Percentiles rank a stretch among this genome's conserved stretches.
These are phyloP conservation scores for Cryptosporidium viatorum DNA, from an alignment of 169 alveolate species.

Conservation along the genomic window DNA sequence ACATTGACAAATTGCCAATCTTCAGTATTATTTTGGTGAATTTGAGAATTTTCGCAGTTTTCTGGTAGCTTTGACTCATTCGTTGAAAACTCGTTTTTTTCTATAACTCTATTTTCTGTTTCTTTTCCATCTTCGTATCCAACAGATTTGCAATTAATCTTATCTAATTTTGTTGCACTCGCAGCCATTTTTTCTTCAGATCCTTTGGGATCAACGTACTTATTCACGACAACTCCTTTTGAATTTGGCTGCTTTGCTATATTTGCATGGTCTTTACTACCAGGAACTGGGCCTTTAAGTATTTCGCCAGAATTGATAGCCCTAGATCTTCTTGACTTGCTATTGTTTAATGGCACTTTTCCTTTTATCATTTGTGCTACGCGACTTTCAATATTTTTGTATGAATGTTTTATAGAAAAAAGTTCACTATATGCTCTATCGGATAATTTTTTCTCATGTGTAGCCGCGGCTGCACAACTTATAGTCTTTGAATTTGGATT, in stretches of 20 bases:
- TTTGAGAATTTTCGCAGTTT: background rate
- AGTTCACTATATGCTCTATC: background rate
- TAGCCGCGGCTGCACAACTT: background rate
- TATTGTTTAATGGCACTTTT: background rate
- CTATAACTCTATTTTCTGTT: background rate
- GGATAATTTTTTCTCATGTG: background rate
- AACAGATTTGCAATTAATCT: background rate
- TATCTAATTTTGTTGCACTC: too few species aligned
- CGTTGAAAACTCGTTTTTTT: background rate
- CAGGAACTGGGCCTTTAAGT: background rate
- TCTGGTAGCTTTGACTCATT: background rate
- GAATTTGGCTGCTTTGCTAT: background rate
- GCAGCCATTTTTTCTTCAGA: background rate
- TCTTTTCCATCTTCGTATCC: background rate
- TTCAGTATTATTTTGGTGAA: background rate
- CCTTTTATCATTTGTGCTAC: conserved; percentile 71
- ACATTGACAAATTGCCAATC: background rate
- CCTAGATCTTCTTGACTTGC: background rate
- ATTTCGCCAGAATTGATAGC: background rate
- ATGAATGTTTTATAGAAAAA: background rate
- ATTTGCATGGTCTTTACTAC: background rate
- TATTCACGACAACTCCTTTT: background rate
- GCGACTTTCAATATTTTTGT: conserved; percentile 54
- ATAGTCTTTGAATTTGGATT: background rate
- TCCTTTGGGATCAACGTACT: background rate